phyloP scores from a whole-genome alignment of 1,284 basidiomycete genomes.

The Ceraceosorus bombacis region DNA sequence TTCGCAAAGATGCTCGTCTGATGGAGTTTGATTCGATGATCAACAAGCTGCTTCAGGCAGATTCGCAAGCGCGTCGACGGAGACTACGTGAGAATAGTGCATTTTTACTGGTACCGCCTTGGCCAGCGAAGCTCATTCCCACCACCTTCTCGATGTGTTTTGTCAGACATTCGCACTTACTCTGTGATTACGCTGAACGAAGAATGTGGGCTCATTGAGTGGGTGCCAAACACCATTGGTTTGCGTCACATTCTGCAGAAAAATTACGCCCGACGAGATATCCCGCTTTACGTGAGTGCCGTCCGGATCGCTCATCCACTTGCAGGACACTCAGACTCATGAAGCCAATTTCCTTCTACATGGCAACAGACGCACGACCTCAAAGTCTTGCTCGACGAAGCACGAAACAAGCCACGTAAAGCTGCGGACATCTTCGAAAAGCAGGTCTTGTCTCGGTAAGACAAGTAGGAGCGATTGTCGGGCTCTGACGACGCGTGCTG shows the following conservation, averaged over 20 bases:
- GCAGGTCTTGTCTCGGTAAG: slow-evolving; percentile 51
- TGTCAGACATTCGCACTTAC: slow-evolving; percentile 58
- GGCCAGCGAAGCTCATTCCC: neutral
- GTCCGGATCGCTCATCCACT: neutral
- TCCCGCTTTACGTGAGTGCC: slow-evolving; percentile 39
- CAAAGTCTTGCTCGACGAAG: slow-evolving; percentile 57
- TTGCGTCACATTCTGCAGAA: slow-evolving; percentile 70
- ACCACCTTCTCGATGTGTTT: neutral
- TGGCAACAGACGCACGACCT: slow-evolving; percentile 52
- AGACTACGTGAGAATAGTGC: slow-evolving; percentile 50
- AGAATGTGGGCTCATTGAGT: slow-evolving; percentile 95
- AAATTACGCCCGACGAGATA: slow-evolving; percentile 56
- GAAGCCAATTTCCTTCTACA: neutral
- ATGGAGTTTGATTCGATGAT: slow-evolving; percentile 99
- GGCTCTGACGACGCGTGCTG: neutral
- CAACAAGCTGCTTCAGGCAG: slow-evolving; percentile 89
- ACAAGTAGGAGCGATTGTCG: no score
- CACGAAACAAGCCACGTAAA: slow-evolving; percentile 54
- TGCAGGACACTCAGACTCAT: neutral
- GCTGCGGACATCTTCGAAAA: slow-evolving; percentile 59
- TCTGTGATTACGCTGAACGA: slow-evolving; percentile 94
- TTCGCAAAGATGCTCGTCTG: slow-evolving; percentile 90
- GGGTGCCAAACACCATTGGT: slow-evolving; percentile 89
- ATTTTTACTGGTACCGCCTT: neutral
- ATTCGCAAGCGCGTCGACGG: slow-evolving; percentile 68